Evolutionary conservation across 768 basidiomycete species (phyloP).

Genomic region (Tricholoma bakamatsutake): DNA sequence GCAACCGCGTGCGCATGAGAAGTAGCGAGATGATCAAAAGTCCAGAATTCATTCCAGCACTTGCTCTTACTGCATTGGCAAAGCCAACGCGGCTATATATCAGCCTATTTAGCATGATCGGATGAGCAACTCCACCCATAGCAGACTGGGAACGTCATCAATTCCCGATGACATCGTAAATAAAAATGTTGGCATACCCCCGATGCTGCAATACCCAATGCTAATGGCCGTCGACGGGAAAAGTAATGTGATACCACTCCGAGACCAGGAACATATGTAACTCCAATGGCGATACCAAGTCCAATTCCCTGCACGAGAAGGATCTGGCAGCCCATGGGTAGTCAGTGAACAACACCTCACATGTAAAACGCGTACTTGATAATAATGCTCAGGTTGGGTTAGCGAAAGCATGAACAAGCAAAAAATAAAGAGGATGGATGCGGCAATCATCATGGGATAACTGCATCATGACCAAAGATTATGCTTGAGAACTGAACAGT

Average conservation of each 20-base stretch:
- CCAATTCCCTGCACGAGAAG: too few relatives aligned
- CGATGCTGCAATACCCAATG: too few relatives aligned
- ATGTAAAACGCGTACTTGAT: slow-evolving; percentile 24
- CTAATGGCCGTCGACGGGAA: too few relatives aligned
- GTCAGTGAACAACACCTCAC: too few relatives aligned
- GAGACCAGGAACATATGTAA: too few relatives aligned
- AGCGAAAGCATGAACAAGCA: slow-evolving; percentile 44
- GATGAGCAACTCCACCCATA: slow-evolving; percentile 31
- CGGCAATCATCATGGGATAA: slow-evolving; percentile 38
- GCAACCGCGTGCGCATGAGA: slow-evolving; percentile 1
- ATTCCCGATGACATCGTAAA: too few relatives aligned
- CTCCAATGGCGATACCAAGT: too few relatives aligned
- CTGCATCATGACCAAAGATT: slow-evolving; percentile 16
- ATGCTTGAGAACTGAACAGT: not conserved
- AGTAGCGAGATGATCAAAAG: not conserved
- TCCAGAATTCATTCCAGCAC: not conserved
- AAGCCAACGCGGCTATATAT: slow-evolving; percentile 31
- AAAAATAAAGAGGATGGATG: slow-evolving; percentile 37
- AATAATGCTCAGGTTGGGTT: slow-evolving; percentile 31
- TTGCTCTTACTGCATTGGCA: slow-evolving; percentile 1
- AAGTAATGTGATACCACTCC: too few relatives aligned
- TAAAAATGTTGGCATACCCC: too few relatives aligned
- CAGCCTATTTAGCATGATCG: slow-evolving; percentile 56
- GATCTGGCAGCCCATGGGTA: too few relatives aligned
- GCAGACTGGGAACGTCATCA: too few relatives aligned